phyloP scores from a whole-genome alignment of 164 flowering plant genomes.

The Sextonia rubra region DNA sequence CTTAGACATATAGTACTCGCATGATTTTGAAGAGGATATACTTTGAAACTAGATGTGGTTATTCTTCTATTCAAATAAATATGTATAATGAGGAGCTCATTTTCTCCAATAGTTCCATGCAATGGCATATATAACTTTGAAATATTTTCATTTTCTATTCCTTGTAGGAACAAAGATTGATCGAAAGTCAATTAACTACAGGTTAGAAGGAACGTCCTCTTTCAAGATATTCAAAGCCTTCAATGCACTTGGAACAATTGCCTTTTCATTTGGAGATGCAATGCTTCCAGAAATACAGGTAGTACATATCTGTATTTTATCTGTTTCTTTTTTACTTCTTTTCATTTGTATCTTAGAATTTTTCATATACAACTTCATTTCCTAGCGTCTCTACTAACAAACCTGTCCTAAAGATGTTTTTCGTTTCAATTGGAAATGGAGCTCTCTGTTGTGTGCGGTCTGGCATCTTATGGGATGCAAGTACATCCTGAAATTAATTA shows the following conservation, averaged over 20 bases:
- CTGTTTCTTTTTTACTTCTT: background rate
- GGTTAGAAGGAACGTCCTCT: conserved; percentile 35
- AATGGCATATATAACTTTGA: background rate
- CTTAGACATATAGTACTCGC: background rate
- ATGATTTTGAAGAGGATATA: background rate
- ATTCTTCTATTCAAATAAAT: background rate
- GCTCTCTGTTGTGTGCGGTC: background rate
- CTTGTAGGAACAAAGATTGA: conserved; percentile 38
- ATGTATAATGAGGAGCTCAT: background rate
- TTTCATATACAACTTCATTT: background rate
- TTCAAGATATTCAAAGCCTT: conserved; percentile 41
- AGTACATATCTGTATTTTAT: background rate
- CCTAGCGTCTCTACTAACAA: background rate
- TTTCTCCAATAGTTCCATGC: background rate
- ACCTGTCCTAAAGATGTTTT: too few relatives aligned
- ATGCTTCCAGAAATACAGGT: conserved; percentile 76
- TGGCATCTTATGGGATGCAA: background rate
- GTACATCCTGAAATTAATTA: background rate
- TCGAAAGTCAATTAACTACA: conserved; percentile 36
- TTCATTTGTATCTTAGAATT: background rate
- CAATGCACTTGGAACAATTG: conserved; percentile 56
- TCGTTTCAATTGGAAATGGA: background rate
- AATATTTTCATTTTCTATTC: background rate
- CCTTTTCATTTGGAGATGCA: conserved; percentile 71
- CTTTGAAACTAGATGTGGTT: background rate